phyloP scores from a whole-genome alignment of 1,284 basidiomycete genomes.

The Gymnopus androsaceus region DNA sequence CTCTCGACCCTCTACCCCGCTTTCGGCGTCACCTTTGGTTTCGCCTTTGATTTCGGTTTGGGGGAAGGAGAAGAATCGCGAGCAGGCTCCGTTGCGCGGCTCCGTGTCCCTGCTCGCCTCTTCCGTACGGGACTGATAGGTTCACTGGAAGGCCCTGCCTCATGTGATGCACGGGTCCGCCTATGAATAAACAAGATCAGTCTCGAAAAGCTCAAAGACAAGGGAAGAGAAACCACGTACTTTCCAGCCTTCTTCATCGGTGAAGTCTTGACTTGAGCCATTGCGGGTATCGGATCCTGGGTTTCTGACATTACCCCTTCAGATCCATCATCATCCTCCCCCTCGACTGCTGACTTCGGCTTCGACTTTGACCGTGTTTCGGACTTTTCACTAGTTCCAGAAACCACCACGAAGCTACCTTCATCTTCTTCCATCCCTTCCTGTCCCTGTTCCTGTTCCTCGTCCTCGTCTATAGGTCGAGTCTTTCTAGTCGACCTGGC shows the following conservation, averaged over 20 bases:
- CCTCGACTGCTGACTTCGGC: background rate
- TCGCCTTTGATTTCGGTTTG: background rate
- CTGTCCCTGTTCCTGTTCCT: background rate
- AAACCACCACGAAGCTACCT: no score
- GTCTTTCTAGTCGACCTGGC: background rate
- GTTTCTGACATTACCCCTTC: no score
- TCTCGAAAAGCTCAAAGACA: background rate
- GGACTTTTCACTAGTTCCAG: background rate
- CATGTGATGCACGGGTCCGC: slow-evolving; percentile 2
- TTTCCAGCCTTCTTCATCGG: slow-evolving; percentile 9
- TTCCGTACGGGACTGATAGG: slow-evolving; percentile 3
- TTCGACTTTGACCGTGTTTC: background rate
- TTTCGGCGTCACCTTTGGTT: slow-evolving; percentile 1
- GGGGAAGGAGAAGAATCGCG: slow-evolving; percentile 4
- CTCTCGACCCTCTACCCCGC: slow-evolving; percentile 1
- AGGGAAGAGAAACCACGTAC: background rate
- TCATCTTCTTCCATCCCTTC: background rate
- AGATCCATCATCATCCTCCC: background rate
- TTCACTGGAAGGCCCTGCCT: background rate
- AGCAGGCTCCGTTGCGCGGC: background rate
- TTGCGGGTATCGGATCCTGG: background rate
- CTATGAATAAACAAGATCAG: background rate
- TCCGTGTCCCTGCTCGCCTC: background rate
- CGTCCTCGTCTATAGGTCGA: background rate
- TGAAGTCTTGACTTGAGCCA: background rate